phyloP scores from a whole-genome alignment of 202 grass and related monocot genomes.

The Cymbopogon flexuosus region DNA sequence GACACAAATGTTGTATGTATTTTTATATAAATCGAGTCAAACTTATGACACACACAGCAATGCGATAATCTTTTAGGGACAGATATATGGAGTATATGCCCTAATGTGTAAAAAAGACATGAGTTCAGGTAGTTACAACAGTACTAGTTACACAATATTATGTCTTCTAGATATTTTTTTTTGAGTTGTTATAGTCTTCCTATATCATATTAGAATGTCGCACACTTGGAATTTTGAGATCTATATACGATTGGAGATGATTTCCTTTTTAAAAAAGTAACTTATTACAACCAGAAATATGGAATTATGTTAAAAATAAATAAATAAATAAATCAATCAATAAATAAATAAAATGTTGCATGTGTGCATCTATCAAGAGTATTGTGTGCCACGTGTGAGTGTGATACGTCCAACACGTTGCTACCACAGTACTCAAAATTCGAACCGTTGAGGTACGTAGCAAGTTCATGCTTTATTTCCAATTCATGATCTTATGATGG shows the following conservation, averaged over 20 bases:
- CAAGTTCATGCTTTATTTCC: constrained; percentile 5
- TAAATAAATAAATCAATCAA: neutral
- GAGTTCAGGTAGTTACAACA: neutral
- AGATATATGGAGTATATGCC: no score
- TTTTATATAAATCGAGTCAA: no score
- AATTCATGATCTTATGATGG: neutral
- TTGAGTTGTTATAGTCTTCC: neutral
- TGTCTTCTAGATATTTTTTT: neutral
- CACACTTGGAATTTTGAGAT: neutral
- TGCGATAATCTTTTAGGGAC: no score
- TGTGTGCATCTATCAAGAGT: neutral
- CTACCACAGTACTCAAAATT: neutral
- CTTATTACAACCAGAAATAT: neutral
- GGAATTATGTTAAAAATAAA: neutral
- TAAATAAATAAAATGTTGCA: neutral
- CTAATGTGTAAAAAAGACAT: neutral
- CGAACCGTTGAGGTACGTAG: neutral
- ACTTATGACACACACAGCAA: no score
- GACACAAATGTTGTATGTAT: no score
- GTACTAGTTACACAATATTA: neutral
- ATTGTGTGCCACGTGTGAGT: neutral
- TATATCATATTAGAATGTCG: neutral
- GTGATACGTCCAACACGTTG: neutral
- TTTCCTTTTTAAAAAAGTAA: neutral
- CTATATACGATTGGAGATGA: neutral